These are phyloP conservation scores for Rhexocercosporidium sp. DNA, from an alignment of 2,329 filamentous ascomycete genomes.

Conservation along the genomic window DNA sequence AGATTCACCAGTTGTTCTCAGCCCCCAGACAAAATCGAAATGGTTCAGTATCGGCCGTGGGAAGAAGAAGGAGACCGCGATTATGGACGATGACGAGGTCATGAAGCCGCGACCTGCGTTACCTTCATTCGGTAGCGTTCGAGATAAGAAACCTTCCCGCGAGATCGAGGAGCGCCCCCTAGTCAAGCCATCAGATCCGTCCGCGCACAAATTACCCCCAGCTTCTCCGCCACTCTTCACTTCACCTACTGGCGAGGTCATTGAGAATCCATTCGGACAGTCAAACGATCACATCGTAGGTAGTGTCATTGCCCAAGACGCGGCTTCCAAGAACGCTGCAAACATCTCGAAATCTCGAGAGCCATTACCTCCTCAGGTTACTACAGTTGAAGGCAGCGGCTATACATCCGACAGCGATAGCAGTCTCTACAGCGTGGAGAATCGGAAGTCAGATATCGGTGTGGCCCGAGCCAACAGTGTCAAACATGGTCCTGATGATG, in stretches of 20 bases:
- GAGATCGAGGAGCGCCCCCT: conserved; percentile 61
- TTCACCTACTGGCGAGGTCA: conserved; percentile 29
- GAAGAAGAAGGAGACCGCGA: conserved; percentile 55
- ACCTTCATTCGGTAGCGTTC: conserved; percentile 76
- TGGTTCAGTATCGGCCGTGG: conserved; percentile 59
- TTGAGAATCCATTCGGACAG: conserved; percentile 40
- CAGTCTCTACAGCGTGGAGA: conserved; percentile 49
- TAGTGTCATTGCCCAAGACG: conserved; percentile 59
- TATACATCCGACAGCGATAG: conserved; percentile 64
- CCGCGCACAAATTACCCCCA: conserved; percentile 38
- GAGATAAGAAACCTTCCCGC: conserved; percentile 62
- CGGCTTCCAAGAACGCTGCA: conserved; percentile 56
- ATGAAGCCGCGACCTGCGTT: conserved; percentile 78
- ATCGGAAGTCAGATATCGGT: conserved; percentile 31
- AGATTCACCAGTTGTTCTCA: conserved; percentile 48
- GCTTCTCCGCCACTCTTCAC: conserved; percentile 37
- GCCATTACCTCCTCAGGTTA: conserved; percentile 73
- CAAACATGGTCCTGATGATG: conserved; percentile 29
- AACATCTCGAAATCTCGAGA: conserved; percentile 64
- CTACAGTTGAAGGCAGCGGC: conserved; percentile 68
- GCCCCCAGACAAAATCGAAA: conserved; percentile 50
- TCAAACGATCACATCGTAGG: conserved; percentile 67
- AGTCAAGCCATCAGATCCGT: conserved; percentile 56
- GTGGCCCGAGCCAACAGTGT: conserved; percentile 25
- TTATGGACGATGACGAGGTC: conserved; percentile 65